Percentiles rank a stretch among this genome's conserved stretches.
These are phyloP conservation scores for Komagataella kurtzmanii DNA, from an alignment of 805 yeast species.

Conservation along the genomic window DNA sequence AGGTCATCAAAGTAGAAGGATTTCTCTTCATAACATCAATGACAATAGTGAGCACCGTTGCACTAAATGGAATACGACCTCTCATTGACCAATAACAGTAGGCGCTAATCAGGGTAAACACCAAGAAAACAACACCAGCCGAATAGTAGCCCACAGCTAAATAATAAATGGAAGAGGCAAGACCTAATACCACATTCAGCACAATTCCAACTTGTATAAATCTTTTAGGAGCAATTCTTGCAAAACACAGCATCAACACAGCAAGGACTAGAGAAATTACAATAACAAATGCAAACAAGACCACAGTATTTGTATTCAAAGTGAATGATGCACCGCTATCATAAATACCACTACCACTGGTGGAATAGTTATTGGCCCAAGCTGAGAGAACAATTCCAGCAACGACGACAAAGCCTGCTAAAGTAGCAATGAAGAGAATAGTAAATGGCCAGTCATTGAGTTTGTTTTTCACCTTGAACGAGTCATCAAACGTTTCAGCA, in stretches of 20 bases:
- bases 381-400: slow-evolving; percentile 59
- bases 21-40: slow-evolving; percentile 57
- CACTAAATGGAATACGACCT: slow-evolving; percentile 59
- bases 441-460: slow-evolving; percentile 67
- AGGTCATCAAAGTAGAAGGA: slow-evolving; percentile 48
- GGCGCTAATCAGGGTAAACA: slow-evolving; percentile 51
- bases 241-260: slow-evolving; percentile 37
- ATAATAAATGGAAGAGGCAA: slow-evolving; percentile 69
- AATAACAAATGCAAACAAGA: slow-evolving; percentile 54
- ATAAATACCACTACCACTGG: slow-evolving; percentile 55
- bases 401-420: slow-evolving; percentile 57
- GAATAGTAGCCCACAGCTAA: slow-evolving; percentile 58
- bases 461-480: slow-evolving; percentile 52
- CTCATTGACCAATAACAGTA: slow-evolving; percentile 66
- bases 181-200: slow-evolving; percentile 49
- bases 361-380: slow-evolving; percentile 38
- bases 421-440: slow-evolving; percentile 28
- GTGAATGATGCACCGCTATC: slow-evolving; percentile 35
- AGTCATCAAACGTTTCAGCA: slow-evolving; percentile 41
- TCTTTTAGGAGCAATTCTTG: slow-evolving; percentile 48
- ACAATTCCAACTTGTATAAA: slow-evolving; percentile 63
- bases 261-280: slow-evolving; percentile 50
- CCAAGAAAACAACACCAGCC: slow-evolving; percentile 64
- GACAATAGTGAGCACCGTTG: slow-evolving; percentile 50
- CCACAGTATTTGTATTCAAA: slow-evolving; percentile 60